phyloP scores from a whole-genome alignment of 345 rosid species.

The Carallia brachiata region DNA sequence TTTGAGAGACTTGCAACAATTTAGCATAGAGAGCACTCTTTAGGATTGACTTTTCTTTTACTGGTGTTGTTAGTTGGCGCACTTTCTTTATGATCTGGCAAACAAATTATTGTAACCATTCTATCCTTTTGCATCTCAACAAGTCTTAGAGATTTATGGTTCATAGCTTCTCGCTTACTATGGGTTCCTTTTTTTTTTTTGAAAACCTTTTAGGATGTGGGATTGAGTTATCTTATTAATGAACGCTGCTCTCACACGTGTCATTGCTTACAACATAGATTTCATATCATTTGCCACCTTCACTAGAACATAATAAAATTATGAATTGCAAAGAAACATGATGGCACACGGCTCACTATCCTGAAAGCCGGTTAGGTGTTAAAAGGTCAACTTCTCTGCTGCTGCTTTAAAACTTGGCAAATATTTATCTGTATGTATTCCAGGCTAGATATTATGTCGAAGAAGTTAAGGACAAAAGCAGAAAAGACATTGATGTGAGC shows the following conservation, averaged over 20 bases:
- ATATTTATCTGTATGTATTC: slow-evolving; percentile 22
- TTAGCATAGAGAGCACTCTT: not conserved
- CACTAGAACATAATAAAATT: not conserved
- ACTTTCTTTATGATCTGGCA: not conserved
- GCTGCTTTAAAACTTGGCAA: slow-evolving; percentile 9
- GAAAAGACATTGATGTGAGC: slow-evolving; percentile 57
- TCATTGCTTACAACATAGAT: not conserved
- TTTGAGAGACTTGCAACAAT: slow-evolving; percentile 6
- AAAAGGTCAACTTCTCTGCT: not conserved
- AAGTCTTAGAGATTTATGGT: too few species aligned
- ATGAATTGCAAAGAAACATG: not conserved
- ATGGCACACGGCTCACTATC: not conserved
- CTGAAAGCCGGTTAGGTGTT: not conserved
- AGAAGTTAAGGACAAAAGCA: slow-evolving; percentile 86
- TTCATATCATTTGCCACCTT: not conserved
- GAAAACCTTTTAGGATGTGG: too few species aligned
- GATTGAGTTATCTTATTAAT: too few species aligned
- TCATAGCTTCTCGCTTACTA: too few species aligned
- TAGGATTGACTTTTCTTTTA: not conserved
- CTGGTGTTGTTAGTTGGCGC: not conserved
- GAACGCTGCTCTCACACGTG: too few species aligned
- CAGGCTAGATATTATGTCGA: slow-evolving; percentile 82
- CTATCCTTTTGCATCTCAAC: too few species aligned
- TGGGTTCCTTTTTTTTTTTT: too few species aligned
- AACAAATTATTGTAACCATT: not conserved